phyloP scores from a whole-genome alignment of 208 protist species.

The Crithidia mellificae region DNA sequence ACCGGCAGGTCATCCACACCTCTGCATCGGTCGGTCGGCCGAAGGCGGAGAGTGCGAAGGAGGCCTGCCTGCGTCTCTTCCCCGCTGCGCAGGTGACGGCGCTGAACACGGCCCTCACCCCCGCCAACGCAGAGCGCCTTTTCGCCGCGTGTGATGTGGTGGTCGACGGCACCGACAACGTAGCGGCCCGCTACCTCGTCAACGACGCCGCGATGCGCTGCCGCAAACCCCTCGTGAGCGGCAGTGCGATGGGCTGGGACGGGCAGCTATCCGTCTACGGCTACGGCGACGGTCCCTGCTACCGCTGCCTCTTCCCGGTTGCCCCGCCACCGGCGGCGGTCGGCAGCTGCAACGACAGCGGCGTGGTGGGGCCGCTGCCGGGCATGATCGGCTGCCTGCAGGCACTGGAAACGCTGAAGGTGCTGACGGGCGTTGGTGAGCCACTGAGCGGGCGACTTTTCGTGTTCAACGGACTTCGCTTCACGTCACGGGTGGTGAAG shows the following conservation, averaged over 20 bases:
- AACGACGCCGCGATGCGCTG: constrained; percentile 93
- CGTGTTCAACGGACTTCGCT: constrained; percentile 83
- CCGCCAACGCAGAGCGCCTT: constrained; percentile 76
- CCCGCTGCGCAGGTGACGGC: constrained; percentile 47
- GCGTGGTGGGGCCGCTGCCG: constrained; percentile 92
- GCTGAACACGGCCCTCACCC: constrained; percentile 42
- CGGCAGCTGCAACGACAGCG: constrained; percentile 91
- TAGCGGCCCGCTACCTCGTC: constrained; percentile 92
- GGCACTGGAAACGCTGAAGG: constrained; percentile 91
- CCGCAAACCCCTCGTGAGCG: constrained; percentile 90
- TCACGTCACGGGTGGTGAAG: constrained; percentile 65
- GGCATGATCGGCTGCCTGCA: constrained; percentile 95
- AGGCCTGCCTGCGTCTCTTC: constrained; percentile 69
- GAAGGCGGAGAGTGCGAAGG: constrained; percentile 87
- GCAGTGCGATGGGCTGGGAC: constrained; percentile 94
- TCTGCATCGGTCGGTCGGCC: constrained; percentile 44
- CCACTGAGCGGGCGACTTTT: constrained; percentile 76
- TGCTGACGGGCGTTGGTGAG: constrained; percentile 73
- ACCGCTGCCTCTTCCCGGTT: constrained; percentile 92
- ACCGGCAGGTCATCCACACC: constrained; percentile 94
- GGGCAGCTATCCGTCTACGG: constrained; percentile 94
- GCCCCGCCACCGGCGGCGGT: constrained; percentile 83
- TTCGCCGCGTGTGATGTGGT: constrained; percentile 84
- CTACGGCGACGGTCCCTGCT: constrained; percentile 83
- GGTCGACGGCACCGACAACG: constrained; percentile 94